phyloP scores from a whole-genome alignment of 345 rosid genomes.

The Punica granatum region DNA sequence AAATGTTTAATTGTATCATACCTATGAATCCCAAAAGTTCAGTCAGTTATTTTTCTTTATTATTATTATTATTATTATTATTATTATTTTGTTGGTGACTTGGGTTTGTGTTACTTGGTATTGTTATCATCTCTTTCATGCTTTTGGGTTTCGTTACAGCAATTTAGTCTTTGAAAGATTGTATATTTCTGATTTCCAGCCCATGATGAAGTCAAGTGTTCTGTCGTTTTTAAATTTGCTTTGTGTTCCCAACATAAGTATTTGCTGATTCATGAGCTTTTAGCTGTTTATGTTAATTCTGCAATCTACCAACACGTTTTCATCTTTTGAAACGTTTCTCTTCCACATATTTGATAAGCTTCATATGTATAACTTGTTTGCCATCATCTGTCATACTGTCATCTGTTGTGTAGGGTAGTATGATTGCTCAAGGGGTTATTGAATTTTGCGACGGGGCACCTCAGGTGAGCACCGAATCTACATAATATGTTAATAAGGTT shows the following conservation, averaged over 20 bases:
- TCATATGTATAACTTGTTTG: neutral
- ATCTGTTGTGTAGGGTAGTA: conserved; percentile 43
- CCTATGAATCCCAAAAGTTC: too few relatives aligned
- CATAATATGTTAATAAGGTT: neutral
- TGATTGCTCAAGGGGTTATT: conserved; percentile 68
- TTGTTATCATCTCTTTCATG: too few relatives aligned
- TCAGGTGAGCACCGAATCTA: conserved; percentile 38
- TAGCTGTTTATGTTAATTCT: neutral
- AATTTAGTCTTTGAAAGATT: neutral
- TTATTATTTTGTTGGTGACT: too few relatives aligned
- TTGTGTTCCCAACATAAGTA: too few relatives aligned
- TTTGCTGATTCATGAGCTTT: neutral
- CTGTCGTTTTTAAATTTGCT: neutral
- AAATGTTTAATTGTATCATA: too few relatives aligned
- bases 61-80: too few relatives aligned
- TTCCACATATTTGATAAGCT: neutral
- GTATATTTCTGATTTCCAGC: neutral
- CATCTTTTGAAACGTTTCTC: neutral
- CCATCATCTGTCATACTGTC: neutral
- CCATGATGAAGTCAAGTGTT: neutral
- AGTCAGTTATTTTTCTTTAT: too few relatives aligned
- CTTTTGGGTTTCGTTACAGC: neutral
- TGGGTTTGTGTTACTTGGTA: too few relatives aligned
- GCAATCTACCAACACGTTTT: neutral
- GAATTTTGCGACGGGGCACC: conserved; percentile 90